Evolutionary conservation across 1,284 basidiomycete species (phyloP).

Genomic region (Inonotus obliquus): DNA sequence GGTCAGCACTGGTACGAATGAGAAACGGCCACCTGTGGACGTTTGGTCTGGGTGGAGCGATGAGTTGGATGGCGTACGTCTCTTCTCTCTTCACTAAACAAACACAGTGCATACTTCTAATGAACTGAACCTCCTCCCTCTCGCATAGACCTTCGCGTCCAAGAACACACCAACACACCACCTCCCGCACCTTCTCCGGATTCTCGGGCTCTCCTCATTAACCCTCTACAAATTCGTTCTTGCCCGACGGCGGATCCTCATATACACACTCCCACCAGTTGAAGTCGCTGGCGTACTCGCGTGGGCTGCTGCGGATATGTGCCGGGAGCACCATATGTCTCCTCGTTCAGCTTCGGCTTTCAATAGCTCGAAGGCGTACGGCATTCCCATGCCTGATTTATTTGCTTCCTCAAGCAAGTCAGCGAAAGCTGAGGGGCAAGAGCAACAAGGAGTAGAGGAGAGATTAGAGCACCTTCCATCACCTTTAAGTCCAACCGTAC

Average conservation of each 20-base stretch:
- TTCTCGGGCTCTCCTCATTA: conserved; percentile 69
- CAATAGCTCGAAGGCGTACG: neutral
- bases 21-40: conserved; percentile 45
- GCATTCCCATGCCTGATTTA: neutral
- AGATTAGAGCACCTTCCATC: conserved; percentile 18
- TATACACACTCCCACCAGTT: conserved; percentile 73
- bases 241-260: conserved; percentile 62
- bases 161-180: conserved; percentile 51
- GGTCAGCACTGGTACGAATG: conserved; percentile 28
- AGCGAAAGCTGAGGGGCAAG: neutral
- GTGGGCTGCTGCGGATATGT: conserved; percentile 67
- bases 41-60: conserved; percentile 63
- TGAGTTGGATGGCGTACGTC: conserved; percentile 51
- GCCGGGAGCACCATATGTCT: conserved; percentile 50
- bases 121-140: neutral
- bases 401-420: conserved; percentile 22
- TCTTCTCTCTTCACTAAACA: neutral
- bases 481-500: conserved; percentile 51
- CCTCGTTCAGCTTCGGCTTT: neutral
- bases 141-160: conserved; percentile 31
- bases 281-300: conserved; percentile 74
- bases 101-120: too few relatives aligned
- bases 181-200: conserved; percentile 62
- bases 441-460: neutral
- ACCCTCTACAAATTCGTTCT: conserved; percentile 76